Conservation (phyloP, 352 stramenopile genomes). For the Pythium vanterpoolii region DNA sequence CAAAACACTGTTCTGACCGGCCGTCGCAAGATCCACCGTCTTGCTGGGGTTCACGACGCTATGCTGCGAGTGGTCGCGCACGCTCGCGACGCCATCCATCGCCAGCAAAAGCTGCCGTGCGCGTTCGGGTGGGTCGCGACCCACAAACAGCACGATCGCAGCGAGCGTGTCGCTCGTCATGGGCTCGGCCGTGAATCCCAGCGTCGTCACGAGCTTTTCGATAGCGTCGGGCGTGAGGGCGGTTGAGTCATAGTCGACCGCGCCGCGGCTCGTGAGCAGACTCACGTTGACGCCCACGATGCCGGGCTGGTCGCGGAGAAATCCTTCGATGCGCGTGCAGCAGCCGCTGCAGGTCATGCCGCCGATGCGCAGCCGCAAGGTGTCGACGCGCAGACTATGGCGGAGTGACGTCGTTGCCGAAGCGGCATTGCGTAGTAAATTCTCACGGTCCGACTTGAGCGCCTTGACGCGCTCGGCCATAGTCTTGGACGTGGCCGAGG, state of each 20-base stretch:
- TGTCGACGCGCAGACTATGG: constrained; percentile 17
- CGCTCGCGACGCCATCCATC: constrained; percentile 37
- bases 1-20: constrained; percentile 18
- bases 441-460: constrained; percentile 48
- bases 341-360: constrained; percentile 89
- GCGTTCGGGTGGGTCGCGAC: constrained; percentile 21
- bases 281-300: constrained; percentile 63
- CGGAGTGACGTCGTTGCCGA: constrained; percentile 24
- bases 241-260: constrained; percentile 46
- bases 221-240: constrained; percentile 55
- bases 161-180: constrained; percentile 49
- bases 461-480: constrained; percentile 13
- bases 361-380: constrained; percentile 54
- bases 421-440: constrained; percentile 15
- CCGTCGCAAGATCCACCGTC: constrained; percentile 13
- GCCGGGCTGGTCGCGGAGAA: constrained; percentile 49
- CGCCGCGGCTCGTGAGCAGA: constrained; percentile 51
- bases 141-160: constrained; percentile 50
- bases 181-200: constrained; percentile 70
- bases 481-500: background rate
- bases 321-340: constrained; percentile 81
- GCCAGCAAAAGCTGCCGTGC: constrained; percentile 26
- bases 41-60: constrained; percentile 27
- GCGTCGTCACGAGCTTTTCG: constrained; percentile 48
- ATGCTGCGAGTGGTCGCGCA: constrained; percentile 40